Evolutionary conservation across 2,329 filamentous ascomycete genomes (phyloP).

Genomic region (Fusarium hainanense): DNA sequence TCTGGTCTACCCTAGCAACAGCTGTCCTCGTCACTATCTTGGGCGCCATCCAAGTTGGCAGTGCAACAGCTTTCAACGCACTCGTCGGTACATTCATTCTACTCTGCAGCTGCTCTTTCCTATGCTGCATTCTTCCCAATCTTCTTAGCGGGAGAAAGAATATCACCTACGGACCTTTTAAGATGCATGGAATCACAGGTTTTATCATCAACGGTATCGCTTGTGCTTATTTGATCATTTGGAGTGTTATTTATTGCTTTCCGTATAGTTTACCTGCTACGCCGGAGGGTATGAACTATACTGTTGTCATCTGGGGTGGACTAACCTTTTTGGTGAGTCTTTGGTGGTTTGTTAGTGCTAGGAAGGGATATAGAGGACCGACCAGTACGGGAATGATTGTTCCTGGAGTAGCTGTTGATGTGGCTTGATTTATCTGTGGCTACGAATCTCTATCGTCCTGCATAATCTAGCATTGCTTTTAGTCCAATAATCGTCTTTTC

Average conservation of each 20-base stretch:
- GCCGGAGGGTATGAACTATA: conserved; percentile 65
- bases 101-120: conserved; percentile 58
- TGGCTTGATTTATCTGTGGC: conserved; percentile 24
- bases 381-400: conserved; percentile 39
- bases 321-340: conserved; percentile 53
- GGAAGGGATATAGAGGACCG: conserved; percentile 43
- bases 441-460: neutral
- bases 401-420: conserved; percentile 29
- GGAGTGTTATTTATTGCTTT: conserved; percentile 73
- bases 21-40: conserved; percentile 61
- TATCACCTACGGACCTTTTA: conserved; percentile 66
- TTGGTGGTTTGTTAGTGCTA: conserved; percentile 56
- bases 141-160: conserved; percentile 56
- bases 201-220: conserved; percentile 64
- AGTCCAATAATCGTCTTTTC: neutral
- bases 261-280: conserved; percentile 59
- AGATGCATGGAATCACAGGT: conserved; percentile 60
- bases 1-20: conserved; percentile 62
- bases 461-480: neutral
- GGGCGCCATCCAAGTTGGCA: conserved; percentile 74
- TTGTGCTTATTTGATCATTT: conserved; percentile 68
- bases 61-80: conserved; percentile 73
- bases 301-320: conserved; percentile 57
- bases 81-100: conserved; percentile 66
- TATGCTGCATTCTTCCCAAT: conserved; percentile 71